phyloP scores from a whole-genome alignment of 2,329 filamentous ascomycete species.

The Penicillium italicum region DNA sequence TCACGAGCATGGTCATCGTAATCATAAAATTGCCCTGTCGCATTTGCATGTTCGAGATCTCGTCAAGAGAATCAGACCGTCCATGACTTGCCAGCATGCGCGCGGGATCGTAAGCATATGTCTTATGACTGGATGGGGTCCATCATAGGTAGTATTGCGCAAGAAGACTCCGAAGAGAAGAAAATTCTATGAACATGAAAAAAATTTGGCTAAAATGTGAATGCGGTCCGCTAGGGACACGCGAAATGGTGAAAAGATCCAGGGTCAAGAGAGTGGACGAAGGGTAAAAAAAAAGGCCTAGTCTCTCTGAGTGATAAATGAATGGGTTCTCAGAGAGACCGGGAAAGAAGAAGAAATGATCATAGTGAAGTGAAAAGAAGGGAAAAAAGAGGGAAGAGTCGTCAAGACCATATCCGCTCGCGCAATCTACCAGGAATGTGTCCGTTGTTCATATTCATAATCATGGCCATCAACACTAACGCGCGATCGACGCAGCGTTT shows the following conservation, averaged over 20 bases:
- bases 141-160: constrained; percentile 24
- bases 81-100: constrained; percentile 5
- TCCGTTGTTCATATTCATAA: constrained; percentile 1
- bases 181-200: constrained; percentile 12
- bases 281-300: constrained; percentile 12
- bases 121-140: constrained; percentile 3
- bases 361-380: constrained; percentile 10
- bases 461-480: background rate
- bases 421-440: constrained; percentile 26
- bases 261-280: constrained; percentile 16
- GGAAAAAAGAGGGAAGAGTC: constrained; percentile 14
- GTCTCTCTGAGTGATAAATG: background rate
- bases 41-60: constrained; percentile 4
- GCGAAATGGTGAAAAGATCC: constrained; percentile 4
- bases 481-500: constrained; percentile 24
- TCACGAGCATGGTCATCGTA: constrained; percentile 1
- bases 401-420: constrained; percentile 18
- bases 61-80: constrained; percentile 5
- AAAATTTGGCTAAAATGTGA: constrained; percentile 6
- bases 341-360: constrained; percentile 17
- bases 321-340: background rate
- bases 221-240: constrained; percentile 21
- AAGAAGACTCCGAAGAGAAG: constrained; percentile 10
- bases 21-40: constrained; percentile 2
- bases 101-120: background rate